Percentiles rank a stretch among this genome's conserved stretches.
Conservation (phyloP, 1,284 basidiomycete genomes). For the Polyporus tsugae region DNA sequence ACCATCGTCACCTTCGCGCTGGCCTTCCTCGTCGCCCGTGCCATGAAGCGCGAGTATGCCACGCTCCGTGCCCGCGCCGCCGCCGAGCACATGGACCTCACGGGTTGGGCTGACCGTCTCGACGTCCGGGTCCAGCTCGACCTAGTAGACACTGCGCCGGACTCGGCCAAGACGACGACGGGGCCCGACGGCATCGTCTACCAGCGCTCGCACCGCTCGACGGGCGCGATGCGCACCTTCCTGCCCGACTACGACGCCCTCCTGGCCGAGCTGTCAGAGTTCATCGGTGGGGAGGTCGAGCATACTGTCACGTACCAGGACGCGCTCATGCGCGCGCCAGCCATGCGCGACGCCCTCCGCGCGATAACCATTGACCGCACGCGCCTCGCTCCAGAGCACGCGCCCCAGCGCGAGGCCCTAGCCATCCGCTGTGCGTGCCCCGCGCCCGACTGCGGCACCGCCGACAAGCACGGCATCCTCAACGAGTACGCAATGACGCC, state of each 20-base stretch:
- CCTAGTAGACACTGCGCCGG: constrained; percentile 42
- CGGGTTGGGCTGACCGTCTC: constrained; percentile 23
- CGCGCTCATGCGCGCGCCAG: constrained; percentile 31
- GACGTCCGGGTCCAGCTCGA: constrained; percentile 36
- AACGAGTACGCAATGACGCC: constrained; percentile 33
- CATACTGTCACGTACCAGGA: constrained; percentile 33
- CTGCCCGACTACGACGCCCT: constrained; percentile 37
- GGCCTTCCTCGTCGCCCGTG: constrained; percentile 37
- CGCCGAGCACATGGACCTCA: neutral
- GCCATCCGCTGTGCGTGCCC: constrained; percentile 41
- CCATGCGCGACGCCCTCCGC: constrained; percentile 31
- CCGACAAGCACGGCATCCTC: constrained; percentile 41
- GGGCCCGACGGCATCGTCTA: constrained; percentile 32
- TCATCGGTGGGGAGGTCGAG: constrained; percentile 21
- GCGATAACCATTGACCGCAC: constrained; percentile 33
- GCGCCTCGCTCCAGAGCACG: constrained; percentile 31
- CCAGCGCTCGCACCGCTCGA: constrained; percentile 38
- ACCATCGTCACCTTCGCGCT: constrained; percentile 41
- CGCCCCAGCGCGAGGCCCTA: constrained; percentile 34
- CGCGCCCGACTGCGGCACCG: constrained; percentile 35
- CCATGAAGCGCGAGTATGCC: constrained; percentile 16
- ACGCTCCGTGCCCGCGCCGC: constrained; percentile 19
- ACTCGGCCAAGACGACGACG: constrained; percentile 20
- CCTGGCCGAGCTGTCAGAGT: constrained; percentile 25
- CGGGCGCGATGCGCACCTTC: constrained; percentile 32